phyloP scores from a whole-genome alignment of 169 alveolate species.

The Cryptosporidium parvum region DNA sequence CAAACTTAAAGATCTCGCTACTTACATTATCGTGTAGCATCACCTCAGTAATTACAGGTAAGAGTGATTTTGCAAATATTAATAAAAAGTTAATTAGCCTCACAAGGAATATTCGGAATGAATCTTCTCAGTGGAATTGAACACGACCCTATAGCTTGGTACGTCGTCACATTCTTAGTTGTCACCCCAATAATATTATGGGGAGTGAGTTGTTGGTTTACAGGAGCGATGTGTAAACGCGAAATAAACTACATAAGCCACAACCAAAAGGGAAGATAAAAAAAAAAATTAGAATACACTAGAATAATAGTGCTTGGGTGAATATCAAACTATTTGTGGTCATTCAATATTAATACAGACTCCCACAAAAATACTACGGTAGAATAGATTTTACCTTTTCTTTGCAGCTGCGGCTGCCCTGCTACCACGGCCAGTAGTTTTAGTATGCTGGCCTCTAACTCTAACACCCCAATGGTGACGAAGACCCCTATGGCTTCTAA shows the following conservation, averaged over 20 bases:
- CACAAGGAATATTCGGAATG: constrained; percentile 63
- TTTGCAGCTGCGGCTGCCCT: constrained; percentile 97
- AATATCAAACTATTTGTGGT: constrained; percentile 10
- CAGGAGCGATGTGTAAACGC: constrained; percentile 70
- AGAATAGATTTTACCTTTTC: constrained; percentile 88
- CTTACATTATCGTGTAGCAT: constrained; percentile 51
- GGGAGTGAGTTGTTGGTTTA: constrained; percentile 71
- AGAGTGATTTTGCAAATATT: background rate
- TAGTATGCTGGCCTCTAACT: constrained; percentile 99
- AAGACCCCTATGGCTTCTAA: constrained; percentile 97
- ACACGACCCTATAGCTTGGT: constrained; percentile 71
- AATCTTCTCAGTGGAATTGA: constrained; percentile 67
- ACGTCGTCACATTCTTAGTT: constrained; percentile 37
- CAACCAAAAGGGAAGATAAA: background rate
- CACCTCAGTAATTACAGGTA: constrained; percentile 70
- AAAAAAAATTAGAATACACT: constrained; percentile 19
- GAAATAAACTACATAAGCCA: constrained; percentile 36
- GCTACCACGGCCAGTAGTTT: constrained; percentile 99
- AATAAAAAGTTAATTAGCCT: background rate
- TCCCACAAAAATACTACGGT: background rate
- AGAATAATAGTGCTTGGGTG: background rate
- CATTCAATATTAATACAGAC: background rate
- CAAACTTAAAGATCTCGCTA: constrained; percentile 53
- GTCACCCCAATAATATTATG: constrained; percentile 58
- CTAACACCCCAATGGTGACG: constrained; percentile 98